Percentiles rank a stretch among this genome's conserved stretches.
Conservation (phyloP, 2,329 filamentous ascomycete genomes). For the Byssothecium circinans region DNA sequence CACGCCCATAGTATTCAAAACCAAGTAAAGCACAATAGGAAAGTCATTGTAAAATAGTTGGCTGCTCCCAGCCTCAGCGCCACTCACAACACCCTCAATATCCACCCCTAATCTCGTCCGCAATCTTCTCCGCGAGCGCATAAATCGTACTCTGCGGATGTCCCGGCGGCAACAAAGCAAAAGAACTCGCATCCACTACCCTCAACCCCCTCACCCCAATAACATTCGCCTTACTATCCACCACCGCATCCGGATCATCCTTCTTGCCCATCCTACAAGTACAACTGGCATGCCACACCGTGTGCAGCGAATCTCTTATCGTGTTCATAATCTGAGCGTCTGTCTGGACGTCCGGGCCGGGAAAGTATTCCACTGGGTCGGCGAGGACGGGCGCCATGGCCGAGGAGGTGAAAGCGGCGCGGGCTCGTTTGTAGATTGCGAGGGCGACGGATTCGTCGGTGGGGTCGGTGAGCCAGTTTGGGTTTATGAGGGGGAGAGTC, state of each 20-base stretch:
- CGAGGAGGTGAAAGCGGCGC: slow-evolving; percentile 25
- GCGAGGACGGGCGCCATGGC: slow-evolving; percentile 20
- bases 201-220: slow-evolving; percentile 36
- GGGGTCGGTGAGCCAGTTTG: slow-evolving; percentile 39
- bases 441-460: slow-evolving; percentile 38
- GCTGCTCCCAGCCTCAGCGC: no score
- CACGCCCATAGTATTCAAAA: no score
- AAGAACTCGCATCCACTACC: slow-evolving; percentile 39
- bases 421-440: slow-evolving; percentile 32
- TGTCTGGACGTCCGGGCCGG: slow-evolving; percentile 21
- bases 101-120: slow-evolving; percentile 21
- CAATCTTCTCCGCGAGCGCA: slow-evolving; percentile 37
- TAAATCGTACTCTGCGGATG: slow-evolving; percentile 34
- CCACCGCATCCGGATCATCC: slow-evolving; percentile 36
- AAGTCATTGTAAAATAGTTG: no score
- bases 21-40: no score
- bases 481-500: slow-evolving; percentile 36
- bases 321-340: slow-evolving; percentile 30
- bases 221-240: slow-evolving; percentile 39
- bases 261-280: slow-evolving; percentile 34
- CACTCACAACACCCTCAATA: neutral
- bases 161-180: slow-evolving; percentile 40
- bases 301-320: slow-evolving; percentile 17
- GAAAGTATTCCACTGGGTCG: slow-evolving; percentile 25
- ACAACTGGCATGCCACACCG: slow-evolving; percentile 30